Evolutionary conservation across 2,329 filamentous ascomycete species (phyloP), one percentile per base, ranked within the genome.

Genomic region (Verticillium albo-atrum): DNA sequence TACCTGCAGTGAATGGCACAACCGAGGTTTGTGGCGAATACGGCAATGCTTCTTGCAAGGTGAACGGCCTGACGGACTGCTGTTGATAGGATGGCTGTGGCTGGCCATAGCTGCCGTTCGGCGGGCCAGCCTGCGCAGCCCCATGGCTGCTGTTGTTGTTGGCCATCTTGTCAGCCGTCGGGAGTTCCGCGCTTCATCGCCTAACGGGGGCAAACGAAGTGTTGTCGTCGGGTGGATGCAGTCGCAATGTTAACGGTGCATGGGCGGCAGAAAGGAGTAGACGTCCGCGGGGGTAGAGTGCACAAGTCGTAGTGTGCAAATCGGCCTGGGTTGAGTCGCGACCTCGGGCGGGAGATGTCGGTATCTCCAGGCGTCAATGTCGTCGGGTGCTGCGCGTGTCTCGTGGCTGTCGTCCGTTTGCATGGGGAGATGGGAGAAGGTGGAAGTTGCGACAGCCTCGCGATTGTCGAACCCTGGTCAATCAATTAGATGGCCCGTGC

Each of bases 1-100:
- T 74, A 92, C 91, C 87, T 65, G 89, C 84, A 71, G 89, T 85
- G 72, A 94, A 91, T 3, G 91, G 90, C 57, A 91, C 82, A 55
- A 93, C 89, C 3, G 90, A 92, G 55, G 88, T 90, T 70, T 94
- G 88, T 26, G 91, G 91, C 56, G 90, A 91, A 74, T 88, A 93
- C n/a, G 90, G 89, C 53, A 95, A 79, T 30, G 90, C 90, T 69
- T 95, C 89, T 59, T 89, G 83, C 14, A 95, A 82, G 3, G 83
- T 83, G 69, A 88, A 86, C 1, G 86, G 80, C 58, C 79, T 53
- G 15, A 60, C 58, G 60, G 57, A 60, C n/a, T 61, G 58, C 23
- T 55, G 55, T 47, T 63, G 62, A 9, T 60, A 56, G 53, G 55
- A 51, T 25, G 55, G 26, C 47, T 61, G 60, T 25, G 58, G 58